phyloP scores from a whole-genome alignment of 2,329 filamentous ascomycete species.

The Aureobasidium vineae region DNA sequence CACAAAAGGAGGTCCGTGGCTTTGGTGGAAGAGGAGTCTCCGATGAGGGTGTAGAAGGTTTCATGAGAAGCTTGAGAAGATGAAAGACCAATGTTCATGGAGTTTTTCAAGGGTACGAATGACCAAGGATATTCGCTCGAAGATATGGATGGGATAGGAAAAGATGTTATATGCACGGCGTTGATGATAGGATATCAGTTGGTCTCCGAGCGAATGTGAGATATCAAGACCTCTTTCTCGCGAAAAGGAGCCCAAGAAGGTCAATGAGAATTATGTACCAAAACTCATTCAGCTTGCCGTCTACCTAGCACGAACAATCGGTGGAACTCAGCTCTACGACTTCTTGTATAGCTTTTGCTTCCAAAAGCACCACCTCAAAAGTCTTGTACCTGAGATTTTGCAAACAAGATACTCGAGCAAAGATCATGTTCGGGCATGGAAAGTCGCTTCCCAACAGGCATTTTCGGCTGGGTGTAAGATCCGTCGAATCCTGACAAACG shows the following conservation, averaged over 20 bases:
- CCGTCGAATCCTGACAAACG: too few relatives aligned
- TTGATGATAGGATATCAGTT: slow-evolving; percentile 7
- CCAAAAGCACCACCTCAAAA: too few relatives aligned
- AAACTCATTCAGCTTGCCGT: background rate
- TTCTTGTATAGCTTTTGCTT: too few relatives aligned
- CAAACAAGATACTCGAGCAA: too few relatives aligned
- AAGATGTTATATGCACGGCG: slow-evolving; percentile 14
- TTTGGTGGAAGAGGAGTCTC: slow-evolving; percentile 51
- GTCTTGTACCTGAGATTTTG: too few relatives aligned
- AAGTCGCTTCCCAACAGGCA: too few relatives aligned
- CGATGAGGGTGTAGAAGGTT: slow-evolving; percentile 77
- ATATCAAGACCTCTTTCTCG: background rate
- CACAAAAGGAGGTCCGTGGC: slow-evolving; percentile 72
- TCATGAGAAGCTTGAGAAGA: slow-evolving; percentile 69
- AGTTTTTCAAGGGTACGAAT: background rate
- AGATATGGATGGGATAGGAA: background rate
- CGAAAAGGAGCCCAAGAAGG: background rate
- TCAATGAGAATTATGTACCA: background rate
- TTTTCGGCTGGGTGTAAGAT: too few relatives aligned
- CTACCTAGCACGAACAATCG: too few relatives aligned
- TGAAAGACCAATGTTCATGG: background rate
- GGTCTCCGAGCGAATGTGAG: background rate
- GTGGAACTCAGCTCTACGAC: too few relatives aligned
- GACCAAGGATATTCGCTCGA: background rate
- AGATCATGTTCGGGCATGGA: too few relatives aligned